These are phyloP conservation scores for Lyophyllum shimeji DNA, from an alignment of 768 basidiomycete species.

Conservation along the genomic window DNA sequence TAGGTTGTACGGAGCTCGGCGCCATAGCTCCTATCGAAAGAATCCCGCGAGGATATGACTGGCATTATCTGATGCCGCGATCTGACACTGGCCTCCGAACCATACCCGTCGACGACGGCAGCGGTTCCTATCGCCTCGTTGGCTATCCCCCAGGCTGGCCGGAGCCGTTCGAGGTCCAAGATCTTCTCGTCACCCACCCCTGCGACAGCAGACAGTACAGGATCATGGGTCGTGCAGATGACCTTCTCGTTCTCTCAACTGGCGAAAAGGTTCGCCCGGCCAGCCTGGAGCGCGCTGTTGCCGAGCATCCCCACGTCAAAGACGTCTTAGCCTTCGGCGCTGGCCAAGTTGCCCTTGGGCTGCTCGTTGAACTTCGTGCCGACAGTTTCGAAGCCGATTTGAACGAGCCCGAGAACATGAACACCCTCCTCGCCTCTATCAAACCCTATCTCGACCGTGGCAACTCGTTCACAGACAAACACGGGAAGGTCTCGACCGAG, in stretches of 20 bases:
- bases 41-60: conserved; percentile 31
- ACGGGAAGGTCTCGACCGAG: conserved; percentile 35
- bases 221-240: conserved; percentile 38
- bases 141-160: conserved; percentile 34
- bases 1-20: conserved; percentile 37
- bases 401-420: conserved; percentile 13
- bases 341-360: conserved; percentile 31
- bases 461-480: conserved; percentile 35
- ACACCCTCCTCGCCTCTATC: conserved; percentile 21
- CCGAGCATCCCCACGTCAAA: conserved; percentile 36
- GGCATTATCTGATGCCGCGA: conserved; percentile 37
- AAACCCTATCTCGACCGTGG: conserved; percentile 32
- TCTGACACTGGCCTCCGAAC: conserved; percentile 30
- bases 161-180: conserved; percentile 33
- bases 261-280: conserved; percentile 42
- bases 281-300: conserved; percentile 28
- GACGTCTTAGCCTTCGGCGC: conserved; percentile 38
- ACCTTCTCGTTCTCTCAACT: conserved; percentile 40
- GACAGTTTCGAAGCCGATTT: conserved; percentile 14
- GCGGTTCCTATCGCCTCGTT: conserved; percentile 25
- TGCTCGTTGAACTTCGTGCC: conserved; percentile 33
- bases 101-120: conserved; percentile 24
- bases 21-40: conserved; percentile 34
- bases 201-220: conserved; percentile 27
- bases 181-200: conserved; percentile 35